Evolutionary conservation across 2,329 filamentous ascomycete genomes (phyloP), one percentile per base, ranked within the genome.

Genomic region (Nemania sp.): DNA sequence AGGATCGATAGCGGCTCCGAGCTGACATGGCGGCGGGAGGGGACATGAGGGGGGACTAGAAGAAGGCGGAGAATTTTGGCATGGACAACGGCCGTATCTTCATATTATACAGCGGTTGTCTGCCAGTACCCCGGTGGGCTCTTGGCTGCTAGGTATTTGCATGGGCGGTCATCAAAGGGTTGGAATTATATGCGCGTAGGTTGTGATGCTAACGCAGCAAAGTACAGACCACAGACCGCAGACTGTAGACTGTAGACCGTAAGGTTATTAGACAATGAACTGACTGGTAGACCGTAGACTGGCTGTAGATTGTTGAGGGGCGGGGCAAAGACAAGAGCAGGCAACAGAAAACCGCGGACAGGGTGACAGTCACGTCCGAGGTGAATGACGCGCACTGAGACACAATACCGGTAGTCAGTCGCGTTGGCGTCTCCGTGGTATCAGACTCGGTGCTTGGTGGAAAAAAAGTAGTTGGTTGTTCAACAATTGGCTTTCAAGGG

Each of bases 1-100:
- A 88, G 62, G 87, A 87, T 66, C 87, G 84, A 71, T 87, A 86
- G 62, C 86, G 82, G 72, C 84, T 76, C 64, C 79, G 79, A 60
- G 78, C 73, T 63, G 83, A 79, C 80, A 86, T 85, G 71, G 71
- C 81, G 62, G 63, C 50, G 4, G 25, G 25, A 29, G 25, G 7
- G 7, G 82, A 79, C 80, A 86, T 85, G 71, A 71, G 81, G 62
- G 63, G 45, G 32, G 43, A 54, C 49, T 62, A 60, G 58, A 62
- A 54, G 51, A 60, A 42, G 32, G 60, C 57, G 57, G 64, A 61
- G 25, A 29, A 47, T 57, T 47, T 49, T 59, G 35, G 54, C 54
- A 57, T 58, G 58, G 56, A 56, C 34, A 60, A 48, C 49, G 43
- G 47, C 54, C 65, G 29, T 47, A 17, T 46, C 25, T 65, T 72